phyloP scores from a whole-genome alignment of 768 basidiomycete species.

The Rhodotorula babjevae region DNA sequence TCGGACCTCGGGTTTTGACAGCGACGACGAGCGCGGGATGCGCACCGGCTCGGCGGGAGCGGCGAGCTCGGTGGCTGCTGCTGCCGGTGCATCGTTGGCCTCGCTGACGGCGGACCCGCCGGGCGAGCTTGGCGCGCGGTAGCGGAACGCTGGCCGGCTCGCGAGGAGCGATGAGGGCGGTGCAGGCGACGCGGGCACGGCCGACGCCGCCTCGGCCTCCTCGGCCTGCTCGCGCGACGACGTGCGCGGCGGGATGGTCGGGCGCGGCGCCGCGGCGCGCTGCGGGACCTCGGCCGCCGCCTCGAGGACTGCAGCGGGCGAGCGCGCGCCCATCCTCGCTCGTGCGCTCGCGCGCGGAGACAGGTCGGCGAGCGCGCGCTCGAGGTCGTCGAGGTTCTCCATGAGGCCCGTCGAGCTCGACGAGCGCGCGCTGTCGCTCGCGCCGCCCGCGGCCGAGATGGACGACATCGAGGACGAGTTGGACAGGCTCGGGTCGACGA shows the following conservation, averaged over 20 bases:
- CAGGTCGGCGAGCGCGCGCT: slow-evolving; percentile 41
- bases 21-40: slow-evolving; percentile 25
- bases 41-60: background rate
- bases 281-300: background rate
- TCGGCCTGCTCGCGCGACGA: background rate
- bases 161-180: background rate
- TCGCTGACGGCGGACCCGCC: background rate
- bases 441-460: background rate
- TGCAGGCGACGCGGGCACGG: background rate
- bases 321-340: background rate
- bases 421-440: slow-evolving; percentile 16
- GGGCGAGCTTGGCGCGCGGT: background rate
- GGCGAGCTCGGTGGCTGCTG: background rate
- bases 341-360: slow-evolving; percentile 31
- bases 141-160: slow-evolving; percentile 10
- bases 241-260: background rate
- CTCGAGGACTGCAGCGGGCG: slow-evolving; percentile 11
- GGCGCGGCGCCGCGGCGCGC: background rate
- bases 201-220: background rate
- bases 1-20: background rate
- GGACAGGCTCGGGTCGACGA: slow-evolving; percentile 22
- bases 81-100: background rate
- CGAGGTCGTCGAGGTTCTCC: slow-evolving; percentile 42
- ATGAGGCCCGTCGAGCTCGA: slow-evolving; percentile 36
- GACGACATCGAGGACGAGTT: slow-evolving; percentile 18